Evolutionary conservation across 148 eudicot species (phyloP).

Genomic region (Selenicereus undatus): DNA sequence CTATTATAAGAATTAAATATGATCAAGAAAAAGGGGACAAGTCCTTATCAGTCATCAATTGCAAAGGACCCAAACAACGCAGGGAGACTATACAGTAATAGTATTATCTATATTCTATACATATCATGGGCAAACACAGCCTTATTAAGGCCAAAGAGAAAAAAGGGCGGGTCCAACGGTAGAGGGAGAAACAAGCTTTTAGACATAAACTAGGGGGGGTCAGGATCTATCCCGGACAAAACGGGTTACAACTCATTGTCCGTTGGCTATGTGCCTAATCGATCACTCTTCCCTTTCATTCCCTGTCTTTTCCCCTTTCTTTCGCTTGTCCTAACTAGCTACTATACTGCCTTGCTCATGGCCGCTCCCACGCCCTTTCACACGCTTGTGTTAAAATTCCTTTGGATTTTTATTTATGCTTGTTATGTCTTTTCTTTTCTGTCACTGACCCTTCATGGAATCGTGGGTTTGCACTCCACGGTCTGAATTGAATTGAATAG

Average conservation of each 20-base stretch:
- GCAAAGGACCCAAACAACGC: conserved; percentile 32
- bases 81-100: conserved; percentile 1
- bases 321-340: too few species aligned
- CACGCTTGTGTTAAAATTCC: too few species aligned
- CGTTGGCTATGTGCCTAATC: conserved; percentile 29
- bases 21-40: conserved; percentile 25
- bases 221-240: conserved; percentile 21
- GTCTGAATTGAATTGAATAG: not conserved
- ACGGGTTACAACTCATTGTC: conserved; percentile 42
- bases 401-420: too few species aligned
- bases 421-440: too few species aligned
- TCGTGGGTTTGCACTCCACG: too few species aligned
- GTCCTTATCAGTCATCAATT: conserved; percentile 38
- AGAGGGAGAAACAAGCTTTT: not conserved
- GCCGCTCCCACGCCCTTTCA: too few species aligned
- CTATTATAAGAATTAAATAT: conserved; percentile 19
- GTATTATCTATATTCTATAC: not conserved
- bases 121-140: not conserved
- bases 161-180: not conserved
- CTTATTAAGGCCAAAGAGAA: conserved; percentile 1
- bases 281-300: conserved; percentile 14
- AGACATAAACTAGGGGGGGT: not conserved
- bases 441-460: not conserved
- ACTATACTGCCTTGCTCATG: too few species aligned
- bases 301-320: not conserved